Percentiles rank a stretch among this genome's conserved stretches.
These are phyloP conservation scores for Allantophomopsis lycopodina DNA, from an alignment of 2,329 filamentous ascomycete species.

Conservation along the genomic window DNA sequence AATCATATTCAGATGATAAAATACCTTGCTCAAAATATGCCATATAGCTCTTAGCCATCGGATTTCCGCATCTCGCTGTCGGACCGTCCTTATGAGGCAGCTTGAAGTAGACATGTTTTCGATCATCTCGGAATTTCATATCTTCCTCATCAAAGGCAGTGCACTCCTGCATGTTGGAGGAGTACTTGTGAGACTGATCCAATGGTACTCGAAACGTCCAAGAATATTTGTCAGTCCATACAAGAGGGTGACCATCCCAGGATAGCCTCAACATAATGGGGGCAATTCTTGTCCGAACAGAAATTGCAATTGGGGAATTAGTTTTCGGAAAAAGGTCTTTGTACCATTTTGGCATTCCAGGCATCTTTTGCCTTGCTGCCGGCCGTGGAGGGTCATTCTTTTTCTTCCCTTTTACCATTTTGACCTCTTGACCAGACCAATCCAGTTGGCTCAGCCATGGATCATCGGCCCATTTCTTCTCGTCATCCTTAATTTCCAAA, in stretches of 20 bases:
- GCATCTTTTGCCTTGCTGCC: conserved; percentile 76
- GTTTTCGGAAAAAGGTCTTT: conserved; percentile 71
- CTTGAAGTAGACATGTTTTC: conserved; percentile 65
- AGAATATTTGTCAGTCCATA: conserved; percentile 87
- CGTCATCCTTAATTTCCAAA: conserved; percentile 55
- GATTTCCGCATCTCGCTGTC: conserved; percentile 67
- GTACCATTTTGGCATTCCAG: conserved; percentile 93
- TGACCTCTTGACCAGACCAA: conserved; percentile 88
- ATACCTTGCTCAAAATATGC: conserved; percentile 83
- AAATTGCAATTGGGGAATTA: conserved; percentile 57
- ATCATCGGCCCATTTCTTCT: conserved; percentile 60
- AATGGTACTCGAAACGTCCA: conserved; percentile 78
- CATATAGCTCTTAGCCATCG: conserved; percentile 83
- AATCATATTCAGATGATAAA: conserved; percentile 73
- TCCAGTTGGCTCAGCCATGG: conserved; percentile 90
- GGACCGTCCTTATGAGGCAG: conserved; percentile 94
- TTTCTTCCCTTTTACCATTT: conserved; percentile 82
- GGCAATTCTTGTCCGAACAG: conserved; percentile 77
- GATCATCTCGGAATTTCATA: conserved; percentile 49
- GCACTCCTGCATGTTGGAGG: conserved; percentile 56
- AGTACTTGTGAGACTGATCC: conserved; percentile 49
- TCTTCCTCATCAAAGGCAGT: conserved; percentile 67
- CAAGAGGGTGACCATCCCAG: conserved; percentile 80
- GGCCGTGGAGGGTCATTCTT: conserved; percentile 69
- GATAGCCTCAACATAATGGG: conserved; percentile 70